These are phyloP conservation scores for Euphorbia celastroides DNA, from an alignment of 441 rosid genomes.

Conservation along the genomic window DNA sequence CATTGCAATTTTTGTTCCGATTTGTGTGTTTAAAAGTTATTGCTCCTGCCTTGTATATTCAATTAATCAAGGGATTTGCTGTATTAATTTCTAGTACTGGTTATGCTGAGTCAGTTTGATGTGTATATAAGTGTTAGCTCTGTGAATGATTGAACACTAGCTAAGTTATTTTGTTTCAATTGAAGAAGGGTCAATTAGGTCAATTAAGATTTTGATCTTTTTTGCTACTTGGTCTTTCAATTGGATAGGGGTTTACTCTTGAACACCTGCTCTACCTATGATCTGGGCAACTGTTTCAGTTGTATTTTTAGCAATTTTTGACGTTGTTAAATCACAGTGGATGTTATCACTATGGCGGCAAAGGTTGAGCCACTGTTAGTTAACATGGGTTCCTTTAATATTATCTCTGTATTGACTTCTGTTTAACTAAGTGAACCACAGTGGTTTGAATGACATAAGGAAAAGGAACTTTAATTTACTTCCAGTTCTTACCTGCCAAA, in stretches of 20 bases:
- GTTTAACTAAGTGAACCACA: constrained; percentile 19
- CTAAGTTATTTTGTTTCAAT: no score
- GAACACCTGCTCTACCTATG: neutral
- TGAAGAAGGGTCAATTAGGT: no score
- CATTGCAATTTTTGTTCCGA: no score
- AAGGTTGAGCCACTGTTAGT: constrained; percentile 11
- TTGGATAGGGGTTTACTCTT: neutral
- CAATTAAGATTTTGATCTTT: neutral
- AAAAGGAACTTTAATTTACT: neutral
- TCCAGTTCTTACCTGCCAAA: neutral
- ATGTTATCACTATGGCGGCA: neutral
- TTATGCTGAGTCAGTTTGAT: neutral
- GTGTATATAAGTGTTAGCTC: no score
- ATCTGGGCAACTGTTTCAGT: neutral
- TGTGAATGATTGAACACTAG: no score
- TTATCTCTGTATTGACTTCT: constrained; percentile 14
- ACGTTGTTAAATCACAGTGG: neutral
- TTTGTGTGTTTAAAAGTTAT: no score
- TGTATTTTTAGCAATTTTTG: neutral
- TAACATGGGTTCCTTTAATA: neutral
- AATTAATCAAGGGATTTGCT: neutral
- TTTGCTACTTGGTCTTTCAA: neutral
- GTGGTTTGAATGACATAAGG: constrained; percentile 1
- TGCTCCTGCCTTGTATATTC: no score
- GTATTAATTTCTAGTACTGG: neutral